These are phyloP conservation scores for Laburnicola sp. DNA, from an alignment of 2,329 filamentous ascomycete species.

Conservation along the genomic window DNA sequence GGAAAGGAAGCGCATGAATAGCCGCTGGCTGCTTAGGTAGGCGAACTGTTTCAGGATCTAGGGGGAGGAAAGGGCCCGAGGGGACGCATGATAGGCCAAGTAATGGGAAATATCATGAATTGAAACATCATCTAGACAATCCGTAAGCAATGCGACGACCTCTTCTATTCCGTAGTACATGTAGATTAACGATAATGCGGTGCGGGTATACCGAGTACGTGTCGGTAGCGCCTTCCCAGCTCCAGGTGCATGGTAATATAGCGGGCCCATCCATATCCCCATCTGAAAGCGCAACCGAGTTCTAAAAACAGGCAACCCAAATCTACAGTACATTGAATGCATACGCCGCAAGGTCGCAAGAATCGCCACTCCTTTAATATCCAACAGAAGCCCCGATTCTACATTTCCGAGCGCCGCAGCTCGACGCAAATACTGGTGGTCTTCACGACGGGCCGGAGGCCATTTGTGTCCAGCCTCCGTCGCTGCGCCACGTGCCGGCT, in stretches of 20 bases:
- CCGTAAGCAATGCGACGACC: background rate
- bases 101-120: too few species aligned
- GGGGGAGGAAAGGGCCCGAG: too few species aligned
- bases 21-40: too few species aligned
- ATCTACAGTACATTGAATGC: too few species aligned
- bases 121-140: background rate
- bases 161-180: background rate
- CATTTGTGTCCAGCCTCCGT: conserved; percentile 70
- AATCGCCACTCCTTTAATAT: too few species aligned
- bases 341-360: too few species aligned
- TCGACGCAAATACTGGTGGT: too few species aligned
- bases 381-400: too few species aligned
- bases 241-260: background rate
- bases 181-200: background rate
- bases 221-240: background rate
- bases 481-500: conserved; percentile 69
- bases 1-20: too few species aligned
- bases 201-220: background rate
- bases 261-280: background rate
- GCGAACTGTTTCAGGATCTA: too few species aligned
- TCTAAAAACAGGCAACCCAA: background rate
- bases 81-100: too few species aligned
- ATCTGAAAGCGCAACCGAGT: background rate
- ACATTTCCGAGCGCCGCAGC: too few species aligned
- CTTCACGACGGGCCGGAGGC: conserved; percentile 56